Base-by-base conservation (phyloP, 2,329 filamentous ascomycete genomes). In the Aspergillus cejpii region DNA sequence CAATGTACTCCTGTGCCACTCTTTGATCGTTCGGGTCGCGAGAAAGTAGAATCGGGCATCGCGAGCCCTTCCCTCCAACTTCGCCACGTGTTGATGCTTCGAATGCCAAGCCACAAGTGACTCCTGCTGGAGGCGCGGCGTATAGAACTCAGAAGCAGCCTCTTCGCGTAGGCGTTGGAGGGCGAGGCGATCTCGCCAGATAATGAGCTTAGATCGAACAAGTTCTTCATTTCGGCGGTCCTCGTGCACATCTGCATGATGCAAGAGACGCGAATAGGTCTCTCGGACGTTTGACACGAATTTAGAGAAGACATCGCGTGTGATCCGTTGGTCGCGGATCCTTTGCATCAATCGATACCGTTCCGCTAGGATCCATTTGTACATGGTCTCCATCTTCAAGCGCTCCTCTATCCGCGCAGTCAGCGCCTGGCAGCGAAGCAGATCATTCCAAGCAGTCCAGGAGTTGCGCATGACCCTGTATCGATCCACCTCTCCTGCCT, bases 361-460 rank as follows among this genome's bases (percentile, higher is more conserved):
- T 43, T 71, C 73, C 26, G 74, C 72, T 23, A 83, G 56, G n/a
- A 77, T 71, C 80, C 79, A 83, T 60, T 73, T 79, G 60, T 81
- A 81, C 49, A 84, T 66, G 5, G 69, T 63, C 55, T 83, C 74
- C 23, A 76, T 63, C 33, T 77, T 65, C 31, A 81, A 52, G 3
- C 80, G 73, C 50, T 78, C 73, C 50, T 81, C 71, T 38, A 81
- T 76, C 11, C 72, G 74, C 15, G 71, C 65, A 39, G 63, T 65
- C 1, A 83, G 61, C 12, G 73, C 72, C 52, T 74, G 69, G 49
- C 71, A 74, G 14, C 80, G 77, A 12, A 82, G 67, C 12, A 67
- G 67, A 54, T 83, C 77, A 50, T 83, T 83, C 81, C 81, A 84
- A 8, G 68, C 66, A 1, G 74, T 80, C 69, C 77, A 80, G 3